Base-by-base conservation (phyloP, 1,139 yeast genomes). In the Saccharomyces hybrid region DNA sequence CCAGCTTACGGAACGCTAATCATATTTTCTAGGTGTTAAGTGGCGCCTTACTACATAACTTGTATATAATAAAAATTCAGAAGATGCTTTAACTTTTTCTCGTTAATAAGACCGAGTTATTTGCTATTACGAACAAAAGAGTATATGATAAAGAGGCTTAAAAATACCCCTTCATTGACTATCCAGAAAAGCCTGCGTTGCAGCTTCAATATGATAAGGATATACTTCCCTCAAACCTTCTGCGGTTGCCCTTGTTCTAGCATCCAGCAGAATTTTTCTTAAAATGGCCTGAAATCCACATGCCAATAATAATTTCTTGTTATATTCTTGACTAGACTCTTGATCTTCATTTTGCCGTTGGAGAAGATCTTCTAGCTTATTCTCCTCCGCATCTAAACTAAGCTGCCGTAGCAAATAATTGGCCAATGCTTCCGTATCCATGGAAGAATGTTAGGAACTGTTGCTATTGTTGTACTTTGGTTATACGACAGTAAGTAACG, bases 201-300 rank as follows among this genome's bases (percentile, higher is more conserved):
- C 64, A 23, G 52, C 56, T 25, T 58, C 57, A 9, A 64, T 34
- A 55, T 64, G 64, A 13, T 49, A 55, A 5, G 63, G 62, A 28
- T 53, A 47, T 7, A 64, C 53, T 27, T 55, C 56, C 11, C 50
- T 54, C 26, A 61, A 58, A 6, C 61, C 59, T 38, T 63, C 66
- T 28, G 51, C 49, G 14, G 53, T 51, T 5, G 67, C 66, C 26
- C 60, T 53, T 25, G 44, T 52, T 28, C 56, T 56, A 16, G 66
- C 66, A 38, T 56, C 55, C 25, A 51, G 46, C 6, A 64, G 28
- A 3, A 63, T 51, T 41, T 55, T 56, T 8, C 56, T 51, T 26
- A 64, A 38, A 14, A 59, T 27, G 31, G 59, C 59, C 44, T 59
- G 60, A 51, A 53, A 62, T 23, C 59, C 55, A 46, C 62, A 58